Percentiles rank a stretch among this genome's conserved stretches.
Evolutionary conservation across 768 basidiomycete species (phyloP).

Genomic region (Lepiota brunneoincarnata): DNA sequence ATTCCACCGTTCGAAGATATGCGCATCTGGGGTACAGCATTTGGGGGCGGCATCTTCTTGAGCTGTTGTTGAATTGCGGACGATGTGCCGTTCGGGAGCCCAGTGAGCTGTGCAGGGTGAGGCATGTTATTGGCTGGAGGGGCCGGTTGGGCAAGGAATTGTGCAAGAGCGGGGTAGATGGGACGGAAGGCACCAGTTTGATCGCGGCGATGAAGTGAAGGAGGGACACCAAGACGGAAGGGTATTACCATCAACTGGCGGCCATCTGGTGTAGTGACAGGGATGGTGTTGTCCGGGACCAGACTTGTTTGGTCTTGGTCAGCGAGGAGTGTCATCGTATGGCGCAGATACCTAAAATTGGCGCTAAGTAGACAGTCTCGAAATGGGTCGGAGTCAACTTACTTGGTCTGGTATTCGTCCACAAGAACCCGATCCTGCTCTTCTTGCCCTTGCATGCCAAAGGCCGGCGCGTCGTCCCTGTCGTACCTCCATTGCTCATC

Average conservation of each 20-base stretch:
- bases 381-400: constrained; percentile 17
- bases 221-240: constrained; percentile 42
- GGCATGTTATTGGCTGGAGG: constrained; percentile 13
- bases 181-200: constrained; percentile 26
- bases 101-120: constrained; percentile 5
- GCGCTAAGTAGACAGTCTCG: constrained; percentile 9
- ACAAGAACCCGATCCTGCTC: constrained; percentile 68
- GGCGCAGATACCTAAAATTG: constrained; percentile 45
- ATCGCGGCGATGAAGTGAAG: constrained; percentile 31
- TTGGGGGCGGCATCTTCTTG: constrained; percentile 62
- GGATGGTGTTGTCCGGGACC: constrained; percentile 48
- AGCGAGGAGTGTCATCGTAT: constrained; percentile 52
- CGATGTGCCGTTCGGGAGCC: constrained; percentile 41
- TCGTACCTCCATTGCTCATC: constrained; percentile 71
- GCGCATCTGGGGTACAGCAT: constrained; percentile 53
- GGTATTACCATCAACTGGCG: constrained; percentile 49
- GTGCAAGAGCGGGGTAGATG: constrained; percentile 17
- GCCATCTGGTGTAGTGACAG: constrained; percentile 43
- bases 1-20: constrained; percentile 59
- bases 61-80: constrained; percentile 59
- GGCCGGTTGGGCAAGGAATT: constrained; percentile 9
- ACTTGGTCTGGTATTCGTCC: constrained; percentile 66
- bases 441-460: constrained; percentile 57
- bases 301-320: constrained; percentile 54
- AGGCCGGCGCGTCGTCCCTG: constrained; percentile 54